Conservation (phyloP, 2,329 filamentous ascomycete species). For the Xylariaceae sp. region DNA sequence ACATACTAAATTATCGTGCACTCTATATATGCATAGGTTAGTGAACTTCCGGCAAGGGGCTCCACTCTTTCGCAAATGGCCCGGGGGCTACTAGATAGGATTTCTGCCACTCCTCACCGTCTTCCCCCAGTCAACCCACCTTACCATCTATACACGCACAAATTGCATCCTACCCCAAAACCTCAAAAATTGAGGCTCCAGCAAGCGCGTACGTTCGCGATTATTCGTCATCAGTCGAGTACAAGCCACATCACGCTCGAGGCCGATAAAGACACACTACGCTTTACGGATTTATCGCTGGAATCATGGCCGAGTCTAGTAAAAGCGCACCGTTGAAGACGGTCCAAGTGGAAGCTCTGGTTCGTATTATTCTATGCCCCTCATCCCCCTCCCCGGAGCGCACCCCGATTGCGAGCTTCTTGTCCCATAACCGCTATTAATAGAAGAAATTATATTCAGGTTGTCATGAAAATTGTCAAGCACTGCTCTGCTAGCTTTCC, state of each 20-base stretch:
- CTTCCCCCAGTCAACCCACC: slow-evolving; percentile 5
- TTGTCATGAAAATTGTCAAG: slow-evolving; percentile 97
- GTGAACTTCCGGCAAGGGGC: neutral
- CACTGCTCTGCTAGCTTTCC: slow-evolving; percentile 87
- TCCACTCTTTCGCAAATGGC: neutral
- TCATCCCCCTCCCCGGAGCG: slow-evolving; percentile 23
- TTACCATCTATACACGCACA: slow-evolving; percentile 25
- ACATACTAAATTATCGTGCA: too few species aligned
- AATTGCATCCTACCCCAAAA: slow-evolving; percentile 30
- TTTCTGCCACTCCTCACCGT: slow-evolving; percentile 26
- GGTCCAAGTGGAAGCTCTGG: slow-evolving; percentile 92
- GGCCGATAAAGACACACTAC: neutral
- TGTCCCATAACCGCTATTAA: slow-evolving; percentile 5
- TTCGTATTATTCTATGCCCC: slow-evolving; percentile 48
- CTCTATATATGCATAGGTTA: too few species aligned
- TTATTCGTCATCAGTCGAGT: slow-evolving; percentile 15
- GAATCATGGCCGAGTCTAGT: slow-evolving; percentile 53
- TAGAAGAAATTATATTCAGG: slow-evolving; percentile 46
- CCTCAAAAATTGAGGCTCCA: slow-evolving; percentile 28
- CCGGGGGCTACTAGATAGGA: neutral
- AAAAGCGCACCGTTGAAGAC: slow-evolving; percentile 74
- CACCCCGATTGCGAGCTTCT: neutral
- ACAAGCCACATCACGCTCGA: slow-evolving; percentile 10
- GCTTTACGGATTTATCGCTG: neutral
- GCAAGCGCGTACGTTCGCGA: slow-evolving; percentile 18